phyloP scores from a whole-genome alignment of 257 asterid genomes.

The Capsicum pubescens region DNA sequence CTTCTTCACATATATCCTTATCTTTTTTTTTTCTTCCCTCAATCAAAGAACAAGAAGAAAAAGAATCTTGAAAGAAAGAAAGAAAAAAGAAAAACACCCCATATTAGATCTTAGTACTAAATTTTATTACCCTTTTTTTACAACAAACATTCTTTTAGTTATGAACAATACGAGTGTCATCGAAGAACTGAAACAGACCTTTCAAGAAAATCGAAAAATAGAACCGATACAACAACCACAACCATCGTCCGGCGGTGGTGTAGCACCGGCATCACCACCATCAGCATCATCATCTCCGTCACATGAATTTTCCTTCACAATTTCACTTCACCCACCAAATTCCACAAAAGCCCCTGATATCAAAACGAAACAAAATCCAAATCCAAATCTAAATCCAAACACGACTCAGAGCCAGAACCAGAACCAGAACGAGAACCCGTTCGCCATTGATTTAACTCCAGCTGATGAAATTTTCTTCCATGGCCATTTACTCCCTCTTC shows the following conservation, averaged over 20 bases:
- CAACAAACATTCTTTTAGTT: background rate
- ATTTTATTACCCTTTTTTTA: background rate
- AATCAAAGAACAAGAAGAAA: background rate
- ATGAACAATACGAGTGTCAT: conserved; percentile 37
- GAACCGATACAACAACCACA: conserved; percentile 8
- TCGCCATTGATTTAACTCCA: conserved; percentile 81
- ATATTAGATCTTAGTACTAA: conserved; percentile 17
- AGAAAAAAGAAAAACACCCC: background rate
- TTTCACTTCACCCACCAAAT: conserved; percentile 61
- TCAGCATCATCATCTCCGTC: conserved; percentile 85
- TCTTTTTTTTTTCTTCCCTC: conserved; percentile 28
- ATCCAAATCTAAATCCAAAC: background rate
- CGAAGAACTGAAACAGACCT: background rate
- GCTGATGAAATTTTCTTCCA: conserved; percentile 94
- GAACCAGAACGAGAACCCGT: background rate
- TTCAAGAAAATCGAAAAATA: conserved; percentile 10
- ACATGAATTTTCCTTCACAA: conserved; percentile 86
- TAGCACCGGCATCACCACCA: conserved; percentile 37
- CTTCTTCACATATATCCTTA: conserved; percentile 56
- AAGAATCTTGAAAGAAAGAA: background rate
- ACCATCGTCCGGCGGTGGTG: background rate
- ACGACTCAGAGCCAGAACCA: conserved; percentile 17
- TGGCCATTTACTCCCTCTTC: conserved; percentile 95
- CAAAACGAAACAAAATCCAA: conserved; percentile 17
- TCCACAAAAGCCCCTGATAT: conserved; percentile 31